These are phyloP conservation scores for Xylaria longipes DNA, from an alignment of 495 filamentous ascomycete genomes.

Conservation along the genomic window DNA sequence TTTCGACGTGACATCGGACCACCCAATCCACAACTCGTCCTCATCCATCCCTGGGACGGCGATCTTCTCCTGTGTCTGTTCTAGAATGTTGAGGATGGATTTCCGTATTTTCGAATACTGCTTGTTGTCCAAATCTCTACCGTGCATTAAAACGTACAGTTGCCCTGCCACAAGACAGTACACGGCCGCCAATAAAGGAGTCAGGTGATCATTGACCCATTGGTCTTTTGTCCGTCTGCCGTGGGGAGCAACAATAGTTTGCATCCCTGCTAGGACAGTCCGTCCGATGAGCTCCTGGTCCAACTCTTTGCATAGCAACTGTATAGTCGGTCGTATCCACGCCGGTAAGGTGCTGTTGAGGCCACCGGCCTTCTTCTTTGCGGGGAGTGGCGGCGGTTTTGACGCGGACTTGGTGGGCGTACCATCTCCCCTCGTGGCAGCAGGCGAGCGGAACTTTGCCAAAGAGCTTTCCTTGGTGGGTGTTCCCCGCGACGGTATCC, in stretches of 20 bases:
- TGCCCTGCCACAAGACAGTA: constrained; percentile 66
- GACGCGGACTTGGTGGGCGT: constrained; percentile 33
- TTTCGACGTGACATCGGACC: constrained; percentile 47
- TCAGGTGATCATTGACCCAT: constrained; percentile 59
- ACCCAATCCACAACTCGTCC: constrained; percentile 56
- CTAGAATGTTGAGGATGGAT: constrained; percentile 47
- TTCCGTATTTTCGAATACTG: constrained; percentile 49
- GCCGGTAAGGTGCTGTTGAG: constrained; percentile 55
- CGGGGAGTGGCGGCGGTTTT: constrained; percentile 31
- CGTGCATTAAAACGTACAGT: constrained; percentile 45
- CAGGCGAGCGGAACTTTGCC: constrained; percentile 42
- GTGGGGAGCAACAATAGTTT: constrained; percentile 46
- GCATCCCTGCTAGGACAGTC: constrained; percentile 51
- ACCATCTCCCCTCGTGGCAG: constrained; percentile 24
- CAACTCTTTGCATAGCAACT: constrained; percentile 62
- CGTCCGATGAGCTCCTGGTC: constrained; percentile 46
- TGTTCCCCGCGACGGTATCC: constrained; percentile 33
- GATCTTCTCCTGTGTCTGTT: constrained; percentile 42
- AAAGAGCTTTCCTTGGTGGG: constrained; percentile 45
- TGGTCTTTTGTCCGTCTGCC: constrained; percentile 51
- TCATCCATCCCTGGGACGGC: constrained; percentile 40
- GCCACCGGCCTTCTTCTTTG: constrained; percentile 37
- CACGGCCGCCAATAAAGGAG: constrained; percentile 68
- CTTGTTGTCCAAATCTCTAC: constrained; percentile 44
- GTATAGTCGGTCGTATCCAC: constrained; percentile 72